Base-by-base conservation (phyloP, 495 filamentous ascomycete genomes). In the Aspergillus haitiensis region DNA sequence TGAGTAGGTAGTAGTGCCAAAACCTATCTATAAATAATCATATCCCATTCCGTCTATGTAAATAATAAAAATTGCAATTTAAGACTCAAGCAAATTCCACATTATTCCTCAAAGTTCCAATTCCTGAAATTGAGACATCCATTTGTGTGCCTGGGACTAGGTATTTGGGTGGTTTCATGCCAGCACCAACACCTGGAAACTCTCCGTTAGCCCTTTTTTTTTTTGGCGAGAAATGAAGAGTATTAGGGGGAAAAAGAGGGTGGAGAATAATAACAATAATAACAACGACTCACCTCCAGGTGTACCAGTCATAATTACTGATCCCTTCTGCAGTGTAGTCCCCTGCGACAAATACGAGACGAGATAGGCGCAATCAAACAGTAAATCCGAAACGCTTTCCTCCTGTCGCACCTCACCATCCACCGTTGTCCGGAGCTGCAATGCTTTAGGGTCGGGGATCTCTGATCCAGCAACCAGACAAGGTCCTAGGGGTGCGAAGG, bases 251-350 rank as follows among this genome's bases (percentile, higher is more conserved):
- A 8, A 40, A 27, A n/a, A 7, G 9, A 13, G 34, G 49, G 13
- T 10, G 10, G 31, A 27, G n/a, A 9, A n/a, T 10, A n/a, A n/a
- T 10, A n/a, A 3, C 5, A 40, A n/a, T 5, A 8, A 40, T 11
- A 40, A 40, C 16, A 27, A 47, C 12, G 3, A 49, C 56, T 52
- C 36, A 56, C 63, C 63, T 7, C 51, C 59, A 47, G 72, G 72
- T 66, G 88, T 91, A 55, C 88, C 88, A 18, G 88, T 90, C 64
- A 89, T 89, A 53, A 91, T 88, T 39, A 90, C 46, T 68, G 88
- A 86, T 1, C 88, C 88, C 12, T 85, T 86, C 51, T 86, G 63
- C 50, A 91, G 64, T 12, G 88, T 90, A 15, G 86, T 88, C 40
- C 88, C 88, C 64, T 82, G 84, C 62, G 81, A 85, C 42, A 92